phyloP scores from a whole-genome alignment of 2,329 filamentous ascomycete genomes.

The Colletotrichum liriopes region DNA sequence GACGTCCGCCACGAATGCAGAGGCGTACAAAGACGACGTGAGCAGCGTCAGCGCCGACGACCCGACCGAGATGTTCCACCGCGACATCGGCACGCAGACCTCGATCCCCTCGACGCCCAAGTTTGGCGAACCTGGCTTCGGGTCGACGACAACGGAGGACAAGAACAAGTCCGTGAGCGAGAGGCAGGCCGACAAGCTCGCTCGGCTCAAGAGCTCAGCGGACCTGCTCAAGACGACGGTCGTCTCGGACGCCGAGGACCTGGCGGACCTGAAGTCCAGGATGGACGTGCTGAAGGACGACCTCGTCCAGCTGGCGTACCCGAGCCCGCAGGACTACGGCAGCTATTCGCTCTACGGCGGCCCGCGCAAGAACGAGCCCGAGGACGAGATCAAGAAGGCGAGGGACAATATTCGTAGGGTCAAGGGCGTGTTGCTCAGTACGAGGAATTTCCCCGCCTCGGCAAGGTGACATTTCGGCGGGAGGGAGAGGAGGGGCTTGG shows the following conservation, averaged over 20 bases:
- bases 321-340: slow-evolving; percentile 58
- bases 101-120: slow-evolving; percentile 54
- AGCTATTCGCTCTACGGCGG: slow-evolving; percentile 61
- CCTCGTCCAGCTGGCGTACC: slow-evolving; percentile 73
- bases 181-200: slow-evolving; percentile 60
- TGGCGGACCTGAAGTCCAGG: slow-evolving; percentile 66
- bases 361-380: slow-evolving; percentile 65
- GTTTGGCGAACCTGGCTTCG: slow-evolving; percentile 4
- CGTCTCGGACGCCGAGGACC: slow-evolving; percentile 61
- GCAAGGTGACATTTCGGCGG: slow-evolving; percentile 46
- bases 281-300: slow-evolving; percentile 76
- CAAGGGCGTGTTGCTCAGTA: slow-evolving; percentile 83
- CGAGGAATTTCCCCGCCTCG: slow-evolving; percentile 78
- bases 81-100: slow-evolving; percentile 86
- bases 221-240: slow-evolving; percentile 61
- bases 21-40: slow-evolving; percentile 43
- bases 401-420: slow-evolving; percentile 84
- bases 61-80: slow-evolving; percentile 85
- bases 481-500: too few relatives aligned
- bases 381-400: slow-evolving; percentile 81
- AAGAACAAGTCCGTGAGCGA: slow-evolving; percentile 39
- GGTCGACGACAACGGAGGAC: background rate
- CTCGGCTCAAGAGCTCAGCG: slow-evolving; percentile 59
- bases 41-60: slow-evolving; percentile 67
- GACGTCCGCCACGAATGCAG: slow-evolving; percentile 38